Evolutionary conservation across 1,284 basidiomycete genomes (phyloP).

Genomic region (Malassezia cuniculi): DNA sequence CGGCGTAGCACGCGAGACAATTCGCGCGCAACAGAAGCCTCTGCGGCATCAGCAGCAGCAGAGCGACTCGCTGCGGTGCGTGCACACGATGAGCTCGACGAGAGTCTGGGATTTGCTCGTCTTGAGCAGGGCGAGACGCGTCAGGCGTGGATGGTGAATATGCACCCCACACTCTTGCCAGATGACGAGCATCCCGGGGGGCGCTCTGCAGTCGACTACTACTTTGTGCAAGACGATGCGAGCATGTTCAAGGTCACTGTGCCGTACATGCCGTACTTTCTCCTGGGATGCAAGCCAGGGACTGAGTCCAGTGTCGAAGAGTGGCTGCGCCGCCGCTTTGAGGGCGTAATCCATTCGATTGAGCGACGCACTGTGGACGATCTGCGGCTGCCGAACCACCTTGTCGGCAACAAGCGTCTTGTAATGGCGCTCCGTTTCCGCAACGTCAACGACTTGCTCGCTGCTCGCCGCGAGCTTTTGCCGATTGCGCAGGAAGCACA

Average conservation of each 20-base stretch:
- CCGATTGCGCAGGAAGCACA: slow-evolving; percentile 80
- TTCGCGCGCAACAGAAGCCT: slow-evolving; percentile 13
- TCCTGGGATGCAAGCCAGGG: slow-evolving; percentile 66
- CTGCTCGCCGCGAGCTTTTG: slow-evolving; percentile 73
- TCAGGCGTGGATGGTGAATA: slow-evolving; percentile 80
- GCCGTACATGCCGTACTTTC: slow-evolving; percentile 87
- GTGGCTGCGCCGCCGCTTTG: slow-evolving; percentile 86
- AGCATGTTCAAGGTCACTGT: slow-evolving; percentile 89
- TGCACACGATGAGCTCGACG: slow-evolving; percentile 71
- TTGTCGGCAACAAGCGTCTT: slow-evolving; percentile 75
- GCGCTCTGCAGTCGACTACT: slow-evolving; percentile 74
- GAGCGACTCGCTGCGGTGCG: slow-evolving; percentile 39
- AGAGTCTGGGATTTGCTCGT: slow-evolving; percentile 67
- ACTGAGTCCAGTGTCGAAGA: slow-evolving; percentile 86
- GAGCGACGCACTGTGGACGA: slow-evolving; percentile 80
- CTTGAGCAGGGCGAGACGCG: slow-evolving; percentile 33
- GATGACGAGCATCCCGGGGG: slow-evolving; percentile 49
- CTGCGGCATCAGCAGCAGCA: slow-evolving; percentile 35
- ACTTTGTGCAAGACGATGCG: slow-evolving; percentile 95
- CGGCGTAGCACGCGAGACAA: slow-evolving; percentile 12
- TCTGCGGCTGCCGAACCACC: slow-evolving; percentile 84
- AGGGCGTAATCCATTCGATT: slow-evolving; percentile 63
- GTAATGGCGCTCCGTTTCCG: slow-evolving; percentile 81
- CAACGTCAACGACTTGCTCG: slow-evolving; percentile 80
- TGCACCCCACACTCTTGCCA: slow-evolving; percentile 88